phyloP scores from a whole-genome alignment of 2,329 filamentous ascomycete species.

The Claviceps monticola region DNA sequence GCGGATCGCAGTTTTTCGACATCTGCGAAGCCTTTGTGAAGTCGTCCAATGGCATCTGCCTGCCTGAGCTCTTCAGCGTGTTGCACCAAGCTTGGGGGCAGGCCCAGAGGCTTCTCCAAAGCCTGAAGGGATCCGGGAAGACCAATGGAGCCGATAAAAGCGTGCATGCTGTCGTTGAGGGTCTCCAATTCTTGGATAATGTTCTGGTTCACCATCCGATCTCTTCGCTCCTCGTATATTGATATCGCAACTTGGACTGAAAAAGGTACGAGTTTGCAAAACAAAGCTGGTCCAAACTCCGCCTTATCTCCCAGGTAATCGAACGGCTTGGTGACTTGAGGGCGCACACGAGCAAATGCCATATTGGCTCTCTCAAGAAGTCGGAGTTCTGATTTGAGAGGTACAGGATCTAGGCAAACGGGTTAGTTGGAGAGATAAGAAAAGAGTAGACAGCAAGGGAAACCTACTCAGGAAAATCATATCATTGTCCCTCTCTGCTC shows the following conservation, averaged over 20 bases:
- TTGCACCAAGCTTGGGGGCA: conserved; percentile 72
- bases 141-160: conserved; percentile 67
- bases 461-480: conserved; percentile 70
- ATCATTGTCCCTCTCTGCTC: conserved; percentile 93
- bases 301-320: conserved; percentile 66
- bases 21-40: conserved; percentile 72
- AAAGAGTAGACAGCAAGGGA: neutral
- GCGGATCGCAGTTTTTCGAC: conserved; percentile 78
- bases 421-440: conserved; percentile 15
- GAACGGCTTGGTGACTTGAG: conserved; percentile 68
- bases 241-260: conserved; percentile 90
- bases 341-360: conserved; percentile 66
- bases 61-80: conserved; percentile 92
- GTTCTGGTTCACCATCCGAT: conserved; percentile 77
- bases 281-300: conserved; percentile 73
- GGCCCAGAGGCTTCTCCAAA: conserved; percentile 80
- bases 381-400: conserved; percentile 77
- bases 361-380: conserved; percentile 78
- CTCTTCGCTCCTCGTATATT: conserved; percentile 84
- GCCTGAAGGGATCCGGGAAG: conserved; percentile 88
- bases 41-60: conserved; percentile 65
- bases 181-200: conserved; percentile 75
- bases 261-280: conserved; percentile 86
- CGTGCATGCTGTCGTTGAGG: conserved; percentile 67
- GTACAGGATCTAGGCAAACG: conserved; percentile 49